These are phyloP conservation scores for Beauveria scarabaeidicola DNA, from an alignment of 2,329 filamentous ascomycete genomes.

Conservation along the genomic window DNA sequence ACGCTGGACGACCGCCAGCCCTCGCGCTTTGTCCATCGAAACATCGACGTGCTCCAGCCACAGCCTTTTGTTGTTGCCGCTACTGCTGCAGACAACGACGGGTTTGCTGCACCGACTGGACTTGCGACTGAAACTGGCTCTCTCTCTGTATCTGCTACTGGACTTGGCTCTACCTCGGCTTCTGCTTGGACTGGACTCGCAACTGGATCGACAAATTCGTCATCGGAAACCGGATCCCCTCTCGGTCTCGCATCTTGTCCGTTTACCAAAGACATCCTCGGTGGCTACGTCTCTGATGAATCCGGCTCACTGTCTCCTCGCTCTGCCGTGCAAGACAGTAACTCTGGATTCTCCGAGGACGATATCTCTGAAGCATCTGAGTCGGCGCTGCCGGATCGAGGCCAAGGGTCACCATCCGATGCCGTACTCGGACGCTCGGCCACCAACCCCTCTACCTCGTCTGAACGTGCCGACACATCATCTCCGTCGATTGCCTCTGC, in stretches of 20 bases:
- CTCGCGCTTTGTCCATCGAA: constrained; percentile 4
- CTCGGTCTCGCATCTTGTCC: not conserved
- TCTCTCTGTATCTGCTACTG: not conserved
- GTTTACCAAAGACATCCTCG: not conserved
- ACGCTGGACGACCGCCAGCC: not conserved
- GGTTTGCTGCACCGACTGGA: not conserved
- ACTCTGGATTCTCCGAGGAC: not conserved
- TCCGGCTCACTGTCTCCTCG: not conserved
- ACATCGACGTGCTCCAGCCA: not conserved
- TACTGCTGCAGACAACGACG: not conserved
- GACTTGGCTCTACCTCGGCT: not conserved
- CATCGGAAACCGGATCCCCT: not conserved
- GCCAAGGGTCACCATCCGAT: not conserved
- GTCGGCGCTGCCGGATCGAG: not conserved
- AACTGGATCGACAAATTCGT: not conserved
- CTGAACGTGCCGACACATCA: not conserved
- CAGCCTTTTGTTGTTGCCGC: not conserved
- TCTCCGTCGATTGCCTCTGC: not conserved
- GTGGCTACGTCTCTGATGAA: constrained; percentile 1
- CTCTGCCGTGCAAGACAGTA: not conserved
- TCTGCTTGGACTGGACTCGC: not conserved
- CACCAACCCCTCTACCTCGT: not conserved
- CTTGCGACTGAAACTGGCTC: not conserved
- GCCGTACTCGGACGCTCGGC: not conserved
- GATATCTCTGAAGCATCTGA: not conserved